Conservation (phyloP, 805 yeast species). For the Nakazawaea peltata region DNA sequence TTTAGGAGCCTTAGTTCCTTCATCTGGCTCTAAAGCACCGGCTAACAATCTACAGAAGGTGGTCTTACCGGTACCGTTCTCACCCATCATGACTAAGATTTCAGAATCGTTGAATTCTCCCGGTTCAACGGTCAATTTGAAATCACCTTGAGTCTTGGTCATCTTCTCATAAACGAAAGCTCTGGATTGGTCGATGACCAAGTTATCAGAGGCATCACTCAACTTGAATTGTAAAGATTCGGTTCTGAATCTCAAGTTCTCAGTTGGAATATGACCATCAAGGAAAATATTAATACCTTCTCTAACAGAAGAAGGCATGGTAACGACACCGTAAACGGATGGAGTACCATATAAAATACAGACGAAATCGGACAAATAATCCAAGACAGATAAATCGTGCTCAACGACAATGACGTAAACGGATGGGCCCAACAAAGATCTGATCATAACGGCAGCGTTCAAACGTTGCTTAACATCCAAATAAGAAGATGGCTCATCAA, state of each 20-base stretch:
- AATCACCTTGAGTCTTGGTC: slow-evolving; percentile 93
- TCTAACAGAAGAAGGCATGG: slow-evolving; percentile 92
- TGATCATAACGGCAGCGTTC: slow-evolving; percentile 91
- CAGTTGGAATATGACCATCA: slow-evolving; percentile 97
- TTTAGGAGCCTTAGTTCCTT: slow-evolving; percentile 71
- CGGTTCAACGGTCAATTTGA: slow-evolving; percentile 68
- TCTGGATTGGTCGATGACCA: slow-evolving; percentile 71
- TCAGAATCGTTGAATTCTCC: slow-evolving; percentile 97
- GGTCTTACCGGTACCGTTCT: slow-evolving; percentile 99
- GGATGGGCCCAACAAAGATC: slow-evolving; percentile 72
- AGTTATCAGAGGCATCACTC: slow-evolving; percentile 78
- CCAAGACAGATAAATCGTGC: slow-evolving; percentile 97
- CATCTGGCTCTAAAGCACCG: slow-evolving; percentile 86
- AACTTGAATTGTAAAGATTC: slow-evolving; percentile 92
- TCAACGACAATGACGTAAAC: slow-evolving; percentile 93
- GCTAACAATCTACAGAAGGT: slow-evolving; percentile 94
- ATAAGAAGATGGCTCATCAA: slow-evolving; percentile 98
- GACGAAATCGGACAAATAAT: slow-evolving; percentile 92
- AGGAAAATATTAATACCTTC: slow-evolving; percentile 98
- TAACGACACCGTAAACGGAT: slow-evolving; percentile 97
- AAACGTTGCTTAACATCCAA: slow-evolving; percentile 98
- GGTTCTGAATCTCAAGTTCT: slow-evolving; percentile 92
- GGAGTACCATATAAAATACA: slow-evolving; percentile 98
- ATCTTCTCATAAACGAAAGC: slow-evolving; percentile 72
- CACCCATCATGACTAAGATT: slow-evolving; percentile 99